Conservation (phyloP, 106 monocot species). For the Dendrobium catenatum region DNA sequence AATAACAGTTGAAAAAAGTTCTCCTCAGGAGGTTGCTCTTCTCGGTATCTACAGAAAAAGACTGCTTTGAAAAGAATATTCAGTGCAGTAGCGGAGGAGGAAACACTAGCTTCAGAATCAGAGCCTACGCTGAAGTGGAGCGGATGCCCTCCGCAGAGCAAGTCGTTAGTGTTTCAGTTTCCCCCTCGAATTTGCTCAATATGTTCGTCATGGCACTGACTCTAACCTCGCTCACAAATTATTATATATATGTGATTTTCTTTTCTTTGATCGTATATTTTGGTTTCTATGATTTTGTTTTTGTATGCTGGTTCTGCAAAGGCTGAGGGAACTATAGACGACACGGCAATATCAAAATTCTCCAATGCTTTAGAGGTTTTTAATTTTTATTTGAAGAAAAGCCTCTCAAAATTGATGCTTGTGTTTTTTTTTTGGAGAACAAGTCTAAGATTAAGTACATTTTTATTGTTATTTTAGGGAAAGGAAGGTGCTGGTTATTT, state of each 20-base stretch:
- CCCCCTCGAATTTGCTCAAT: constrained; percentile 76
- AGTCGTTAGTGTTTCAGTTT: constrained; percentile 61
- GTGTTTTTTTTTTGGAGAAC: background rate
- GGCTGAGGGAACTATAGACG: constrained; percentile 83
- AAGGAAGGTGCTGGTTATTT: constrained; percentile 48
- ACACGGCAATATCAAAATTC: constrained; percentile 35
- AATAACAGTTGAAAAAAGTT: too few relatives aligned
- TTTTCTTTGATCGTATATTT: background rate
- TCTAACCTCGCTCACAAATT: background rate
- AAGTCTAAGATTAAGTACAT: background rate
- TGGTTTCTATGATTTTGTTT: constrained; percentile 1
- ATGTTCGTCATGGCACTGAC: constrained; percentile 71
- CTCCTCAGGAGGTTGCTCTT: background rate
- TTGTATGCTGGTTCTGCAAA: constrained; percentile 19
- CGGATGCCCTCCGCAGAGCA: background rate
- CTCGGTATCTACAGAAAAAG: background rate
- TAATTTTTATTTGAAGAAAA: background rate
- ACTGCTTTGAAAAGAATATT: background rate
- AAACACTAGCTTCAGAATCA: background rate
- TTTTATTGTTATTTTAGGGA: constrained; percentile 23
- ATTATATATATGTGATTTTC: background rate
- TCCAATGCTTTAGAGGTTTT: constrained; percentile 52
- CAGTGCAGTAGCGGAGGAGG: background rate
- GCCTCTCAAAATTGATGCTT: background rate
- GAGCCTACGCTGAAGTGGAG: constrained; percentile 4